Conservation (phyloP, 1,284 basidiomycete species). For the Boletus semigastroideus region DNA sequence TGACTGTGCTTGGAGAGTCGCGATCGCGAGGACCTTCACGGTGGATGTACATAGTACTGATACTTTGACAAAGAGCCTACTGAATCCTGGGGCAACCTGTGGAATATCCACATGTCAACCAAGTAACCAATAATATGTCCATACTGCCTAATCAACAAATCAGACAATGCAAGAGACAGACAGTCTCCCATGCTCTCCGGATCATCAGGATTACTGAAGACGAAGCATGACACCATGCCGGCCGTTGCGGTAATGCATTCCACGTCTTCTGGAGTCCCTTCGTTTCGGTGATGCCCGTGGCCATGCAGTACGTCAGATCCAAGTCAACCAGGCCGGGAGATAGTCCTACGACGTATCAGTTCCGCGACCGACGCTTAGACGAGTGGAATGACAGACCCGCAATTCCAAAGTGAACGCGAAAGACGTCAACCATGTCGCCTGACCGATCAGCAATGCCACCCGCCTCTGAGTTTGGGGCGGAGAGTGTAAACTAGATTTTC, state of each 20-base stretch:
- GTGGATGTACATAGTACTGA: too few species aligned
- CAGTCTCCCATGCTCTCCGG: too few species aligned
- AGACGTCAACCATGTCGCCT: constrained; percentile 93
- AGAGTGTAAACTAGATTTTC: constrained; percentile 81
- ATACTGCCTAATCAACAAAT: too few species aligned
- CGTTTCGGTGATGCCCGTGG: constrained; percentile 68
- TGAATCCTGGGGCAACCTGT: too few species aligned
- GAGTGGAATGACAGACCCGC: constrained; percentile 58
- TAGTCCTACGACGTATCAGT: constrained; percentile 53
- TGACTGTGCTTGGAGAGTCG: too few species aligned
- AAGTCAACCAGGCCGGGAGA: constrained; percentile 85
- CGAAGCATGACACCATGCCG: constrained; percentile 17
- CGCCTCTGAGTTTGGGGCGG: constrained; percentile 84
- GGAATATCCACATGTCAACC: too few species aligned
- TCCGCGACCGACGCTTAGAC: not conserved
- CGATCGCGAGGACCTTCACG: too few species aligned
- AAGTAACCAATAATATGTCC: too few species aligned
- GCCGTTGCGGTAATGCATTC: constrained; percentile 52
- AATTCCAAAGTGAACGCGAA: constrained; percentile 92
- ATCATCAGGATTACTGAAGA: too few species aligned
- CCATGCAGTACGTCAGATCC: constrained; percentile 98
- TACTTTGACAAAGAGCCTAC: too few species aligned
- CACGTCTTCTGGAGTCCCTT: constrained; percentile 68
- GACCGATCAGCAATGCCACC: constrained; percentile 96
- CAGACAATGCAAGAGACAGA: too few species aligned